Evolutionary conservation across 345 rosid species (phyloP), one percentile per base, ranked within the genome.

Genomic region (Arabis hirsuta): DNA sequence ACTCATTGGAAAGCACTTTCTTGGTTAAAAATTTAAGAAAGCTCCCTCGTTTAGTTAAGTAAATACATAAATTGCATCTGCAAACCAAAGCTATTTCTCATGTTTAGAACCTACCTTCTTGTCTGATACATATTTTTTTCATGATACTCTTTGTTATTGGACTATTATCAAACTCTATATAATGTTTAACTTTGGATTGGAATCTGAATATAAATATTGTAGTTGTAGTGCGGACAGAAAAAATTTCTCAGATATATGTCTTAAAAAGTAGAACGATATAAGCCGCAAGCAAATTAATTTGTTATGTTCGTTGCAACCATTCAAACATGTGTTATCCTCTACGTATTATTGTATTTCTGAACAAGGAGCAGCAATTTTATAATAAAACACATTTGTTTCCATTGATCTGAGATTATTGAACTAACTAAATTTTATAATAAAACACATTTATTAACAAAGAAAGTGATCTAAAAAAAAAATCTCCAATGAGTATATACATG

Each of bases 401-500:
- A 31, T 43, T 54, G 42, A 19, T 54, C 16, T 19, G 19, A 7
- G 9, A 64, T 50, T 36, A 46, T 16, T 9, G 14, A 46, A 16
- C 67, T 0, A 45, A 45, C 27, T 29, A 45, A 45, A 7, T 64
- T 6, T 19, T 19, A 48, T 10, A 46, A 34, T 48, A 7, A 16
- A 63, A 43, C 41, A 54, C 3, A 43, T 16, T n/a, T 29, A 27
- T 5, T 10, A 19, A 55, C n/a, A 44, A 44, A 29, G 31, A 43
- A 67, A 12, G 4, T 68, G 29, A 32, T 20, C 2, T 20, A 43
- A 22, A 22, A 29, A 29, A 29, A 29, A 29, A 45, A 43, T 34
- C 27, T 65, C 43, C 24, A 12, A 62, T 34, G 44, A 56, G 77
- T 65, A 46, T 22, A 22, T 65, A 46, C n/a, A n/a, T n/a, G n/a